Conservation (phyloP, 2,329 filamentous ascomycete species). For the Cryphonectria nitschkei region DNA sequence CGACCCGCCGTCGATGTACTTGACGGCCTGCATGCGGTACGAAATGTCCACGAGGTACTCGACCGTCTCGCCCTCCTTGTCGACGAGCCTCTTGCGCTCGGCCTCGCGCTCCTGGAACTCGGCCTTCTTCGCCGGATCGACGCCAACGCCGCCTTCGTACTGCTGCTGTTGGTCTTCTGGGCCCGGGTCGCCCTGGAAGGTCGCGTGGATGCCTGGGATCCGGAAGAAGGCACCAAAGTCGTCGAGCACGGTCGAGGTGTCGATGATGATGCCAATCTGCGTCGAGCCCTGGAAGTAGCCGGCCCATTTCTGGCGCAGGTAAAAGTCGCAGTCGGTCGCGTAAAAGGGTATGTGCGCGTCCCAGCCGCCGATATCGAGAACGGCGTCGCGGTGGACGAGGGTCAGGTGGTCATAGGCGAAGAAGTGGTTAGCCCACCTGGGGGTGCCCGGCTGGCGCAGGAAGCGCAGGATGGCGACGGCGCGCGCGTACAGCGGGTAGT, state of each 20-base stretch:
- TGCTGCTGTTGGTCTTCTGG: conserved; percentile 33
- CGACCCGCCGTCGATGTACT: conserved; percentile 43
- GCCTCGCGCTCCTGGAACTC: conserved; percentile 39
- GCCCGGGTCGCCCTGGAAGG: conserved; percentile 40
- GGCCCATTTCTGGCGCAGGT: conserved; percentile 46
- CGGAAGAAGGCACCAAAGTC: conserved; percentile 48
- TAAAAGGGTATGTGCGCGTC: conserved; percentile 57
- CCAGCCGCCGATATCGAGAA: conserved; percentile 51
- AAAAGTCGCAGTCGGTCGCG: conserved; percentile 53
- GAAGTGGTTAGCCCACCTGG: conserved; percentile 51
- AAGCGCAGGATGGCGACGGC: conserved; percentile 42
- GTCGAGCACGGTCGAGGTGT: conserved; percentile 46
- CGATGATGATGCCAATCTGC: conserved; percentile 45
- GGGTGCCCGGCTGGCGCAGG: conserved; percentile 40
- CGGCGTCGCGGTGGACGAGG: conserved; percentile 51
- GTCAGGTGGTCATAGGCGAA: conserved; percentile 56
- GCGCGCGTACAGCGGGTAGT: conserved; percentile 46
- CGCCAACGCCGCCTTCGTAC: conserved; percentile 34
- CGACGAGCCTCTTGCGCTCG: conserved; percentile 40
- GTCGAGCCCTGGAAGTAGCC: conserved; percentile 45
- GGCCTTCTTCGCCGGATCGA: conserved; percentile 37
- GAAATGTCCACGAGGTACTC: conserved; percentile 35
- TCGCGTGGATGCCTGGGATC: conserved; percentile 41
- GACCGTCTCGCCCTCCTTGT: conserved; percentile 37
- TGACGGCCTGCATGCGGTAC: conserved; percentile 48